Evolutionary conservation across 345 rosid genomes (phyloP), one percentile per base, ranked within the genome.

Genomic region (Moricandia arvensis): DNA sequence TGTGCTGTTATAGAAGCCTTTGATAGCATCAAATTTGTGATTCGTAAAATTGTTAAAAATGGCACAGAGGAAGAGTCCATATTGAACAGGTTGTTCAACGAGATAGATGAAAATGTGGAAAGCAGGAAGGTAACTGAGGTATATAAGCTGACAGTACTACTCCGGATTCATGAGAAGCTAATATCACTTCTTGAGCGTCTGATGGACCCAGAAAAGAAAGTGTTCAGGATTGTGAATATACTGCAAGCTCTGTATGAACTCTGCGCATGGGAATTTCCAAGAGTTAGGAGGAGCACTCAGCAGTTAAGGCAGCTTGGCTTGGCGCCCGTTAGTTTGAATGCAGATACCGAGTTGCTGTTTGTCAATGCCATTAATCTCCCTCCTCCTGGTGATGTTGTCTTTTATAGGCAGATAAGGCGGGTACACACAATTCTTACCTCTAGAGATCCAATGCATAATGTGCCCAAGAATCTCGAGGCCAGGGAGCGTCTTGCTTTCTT

Each of bases 1-100:
- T 93, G 98, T 80, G 93, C 97, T 71, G 90, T 93, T 63, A 83
- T 86, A 15, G 98, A 93, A 88, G 87, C 96, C 59, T 93, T 87
- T 74, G 98, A 89, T 80, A 89, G 94, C 81, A 71, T 88, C 81
- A 89, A 90, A 87, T 75, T 68, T 72, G 81, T 91, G 83, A 77
- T 93, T 66, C 86, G 80, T 31, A 70, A 7, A 24, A 60, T 93
- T 70, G 83, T 91, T 27, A 85, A 82, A 67, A 43, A 75, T n/a
- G 76, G 83, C 54, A 81, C 97, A 0, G 87, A 82, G 69, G 94
- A 93, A 87, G 80, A 84, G 63, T 80, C 82, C 33, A 91, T 93
- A 69, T 80, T 87, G 62, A 24, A 16, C 72, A 88, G 38, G 18
- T 63, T 86, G 74, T 88, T 93, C 15, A 51, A 2, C 24, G 89